Conservation (phyloP, 129 eudicot genomes). For the Glebionis coronaria region DNA sequence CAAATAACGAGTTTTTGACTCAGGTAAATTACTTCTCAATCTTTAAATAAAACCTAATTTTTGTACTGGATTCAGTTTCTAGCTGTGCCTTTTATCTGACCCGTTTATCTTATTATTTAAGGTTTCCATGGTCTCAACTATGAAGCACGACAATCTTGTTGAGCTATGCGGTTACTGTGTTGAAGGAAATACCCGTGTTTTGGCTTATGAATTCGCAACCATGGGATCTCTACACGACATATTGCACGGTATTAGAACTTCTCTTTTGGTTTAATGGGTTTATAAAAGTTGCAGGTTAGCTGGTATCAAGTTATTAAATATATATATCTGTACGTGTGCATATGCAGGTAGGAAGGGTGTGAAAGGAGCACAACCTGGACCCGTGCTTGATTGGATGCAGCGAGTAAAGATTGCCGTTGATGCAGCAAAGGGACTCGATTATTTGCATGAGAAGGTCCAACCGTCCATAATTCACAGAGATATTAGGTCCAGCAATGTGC, state of each 20-base stretch:
- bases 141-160: conserved; percentile 78
- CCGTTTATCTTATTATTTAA: neutral
- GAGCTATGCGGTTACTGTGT: conserved; percentile 78
- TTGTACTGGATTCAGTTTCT: too few species aligned
- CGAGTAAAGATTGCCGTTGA: too few species aligned
- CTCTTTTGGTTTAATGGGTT: neutral
- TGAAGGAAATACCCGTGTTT: conserved; percentile 63
- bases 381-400: too few species aligned
- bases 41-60: too few species aligned
- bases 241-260: conserved; percentile 51
- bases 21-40: conserved; percentile 42
- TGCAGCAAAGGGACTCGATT: too few species aligned
- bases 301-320: neutral
- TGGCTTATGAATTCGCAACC: conserved; percentile 81
- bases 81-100: too few species aligned
- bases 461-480: too few species aligned
- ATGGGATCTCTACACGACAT: conserved; percentile 90
- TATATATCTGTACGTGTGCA: too few species aligned
- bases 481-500: conserved; percentile 77
- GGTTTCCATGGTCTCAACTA: conserved; percentile 70
- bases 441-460: too few species aligned
- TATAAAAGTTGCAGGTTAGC: neutral
- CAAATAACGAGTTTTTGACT: conserved; percentile 66
- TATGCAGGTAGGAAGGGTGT: too few species aligned
- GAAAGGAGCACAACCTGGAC: too few species aligned